A percentile compares a stretch with the other conserved stretches of the same genome.
These are phyloP conservation scores for Cutaneotrichosporon sp. DNA, from an alignment of 1,284 basidiomycete genomes.

Conservation along the genomic window DNA sequence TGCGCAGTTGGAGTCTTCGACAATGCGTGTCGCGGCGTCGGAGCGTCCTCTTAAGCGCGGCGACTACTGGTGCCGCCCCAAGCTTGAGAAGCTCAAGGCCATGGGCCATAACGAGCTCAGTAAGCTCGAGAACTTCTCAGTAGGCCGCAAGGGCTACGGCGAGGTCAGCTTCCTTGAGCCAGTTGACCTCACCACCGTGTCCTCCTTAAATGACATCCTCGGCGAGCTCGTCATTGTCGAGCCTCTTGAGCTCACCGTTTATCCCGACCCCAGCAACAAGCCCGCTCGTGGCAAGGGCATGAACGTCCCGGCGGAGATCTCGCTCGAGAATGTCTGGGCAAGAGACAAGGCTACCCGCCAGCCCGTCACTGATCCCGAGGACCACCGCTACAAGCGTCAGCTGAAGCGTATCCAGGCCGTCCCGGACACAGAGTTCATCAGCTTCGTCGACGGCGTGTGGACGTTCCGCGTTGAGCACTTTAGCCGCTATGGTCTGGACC, in stretches of 20 bases:
- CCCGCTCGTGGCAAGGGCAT: slow-evolving; percentile 82
- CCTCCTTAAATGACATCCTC: slow-evolving; percentile 72
- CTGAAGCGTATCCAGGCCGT: slow-evolving; percentile 77
- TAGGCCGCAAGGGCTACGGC: slow-evolving; percentile 86
- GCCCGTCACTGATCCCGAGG: slow-evolving; percentile 75
- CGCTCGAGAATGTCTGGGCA: slow-evolving; percentile 78
- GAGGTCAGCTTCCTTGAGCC: slow-evolving; percentile 84
- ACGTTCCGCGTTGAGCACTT: slow-evolving; percentile 93
- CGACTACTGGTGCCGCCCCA: slow-evolving; percentile 83
- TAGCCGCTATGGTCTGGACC: slow-evolving; percentile 48
- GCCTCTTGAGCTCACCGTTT: slow-evolving; percentile 86
- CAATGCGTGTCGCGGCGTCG: slow-evolving; percentile 24
- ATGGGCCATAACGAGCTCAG: slow-evolving; percentile 66
- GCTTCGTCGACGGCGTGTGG: slow-evolving; percentile 81
- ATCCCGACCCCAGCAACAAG: slow-evolving; percentile 75
- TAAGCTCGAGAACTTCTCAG: slow-evolving; percentile 64
- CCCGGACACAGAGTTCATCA: slow-evolving; percentile 78
- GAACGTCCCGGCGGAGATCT: slow-evolving; percentile 79
- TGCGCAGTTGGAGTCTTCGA: slow-evolving; percentile 38
- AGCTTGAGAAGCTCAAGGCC: slow-evolving; percentile 64
- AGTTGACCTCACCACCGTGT: slow-evolving; percentile 84
- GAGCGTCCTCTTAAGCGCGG: slow-evolving; percentile 62
- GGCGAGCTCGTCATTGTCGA: slow-evolving; percentile 87
- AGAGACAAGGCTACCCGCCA: slow-evolving; percentile 87
- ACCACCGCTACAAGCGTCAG: slow-evolving; percentile 70